Percentiles rank a stretch among this genome's conserved stretches.
Evolutionary conservation across 2,329 filamentous ascomycete species (phyloP).

Genomic region (Pestalotiopsis sp.): DNA sequence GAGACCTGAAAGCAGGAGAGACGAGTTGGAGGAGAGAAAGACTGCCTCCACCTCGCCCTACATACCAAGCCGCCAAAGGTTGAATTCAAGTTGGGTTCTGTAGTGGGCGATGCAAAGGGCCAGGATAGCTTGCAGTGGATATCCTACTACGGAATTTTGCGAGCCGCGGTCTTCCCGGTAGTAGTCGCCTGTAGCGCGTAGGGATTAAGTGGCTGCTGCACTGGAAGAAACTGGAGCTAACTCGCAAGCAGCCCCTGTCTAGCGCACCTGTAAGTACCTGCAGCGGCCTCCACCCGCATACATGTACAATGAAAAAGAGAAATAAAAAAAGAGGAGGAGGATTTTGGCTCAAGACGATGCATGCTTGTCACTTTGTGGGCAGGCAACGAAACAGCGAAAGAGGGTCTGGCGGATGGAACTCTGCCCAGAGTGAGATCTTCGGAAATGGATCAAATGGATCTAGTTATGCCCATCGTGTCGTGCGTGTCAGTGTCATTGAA

Average conservation of each 20-base stretch:
- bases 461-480: no score
- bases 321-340: background rate
- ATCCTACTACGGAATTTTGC: background rate
- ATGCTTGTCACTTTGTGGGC: no score
- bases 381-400: background rate
- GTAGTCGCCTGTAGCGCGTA: background rate
- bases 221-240: background rate
- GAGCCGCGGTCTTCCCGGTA: background rate
- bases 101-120: background rate
- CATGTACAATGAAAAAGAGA: no score
- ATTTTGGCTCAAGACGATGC: background rate
- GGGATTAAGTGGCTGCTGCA: background rate
- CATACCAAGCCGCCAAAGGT: background rate
- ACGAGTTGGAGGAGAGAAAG: background rate
- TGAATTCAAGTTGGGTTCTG: background rate
- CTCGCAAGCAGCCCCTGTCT: background rate
- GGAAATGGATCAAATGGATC: no score
- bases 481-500: background rate
- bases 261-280: background rate
- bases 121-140: background rate
- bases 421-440: no score
- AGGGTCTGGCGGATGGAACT: no score
- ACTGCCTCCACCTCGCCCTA: background rate
- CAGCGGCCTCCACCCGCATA: background rate
- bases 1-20: background rate